A percentile compares a stretch with the other conserved stretches of the same genome.
phyloP scores from a whole-genome alignment of 352 stramenopile species.

The Pythium diclinum region DNA sequence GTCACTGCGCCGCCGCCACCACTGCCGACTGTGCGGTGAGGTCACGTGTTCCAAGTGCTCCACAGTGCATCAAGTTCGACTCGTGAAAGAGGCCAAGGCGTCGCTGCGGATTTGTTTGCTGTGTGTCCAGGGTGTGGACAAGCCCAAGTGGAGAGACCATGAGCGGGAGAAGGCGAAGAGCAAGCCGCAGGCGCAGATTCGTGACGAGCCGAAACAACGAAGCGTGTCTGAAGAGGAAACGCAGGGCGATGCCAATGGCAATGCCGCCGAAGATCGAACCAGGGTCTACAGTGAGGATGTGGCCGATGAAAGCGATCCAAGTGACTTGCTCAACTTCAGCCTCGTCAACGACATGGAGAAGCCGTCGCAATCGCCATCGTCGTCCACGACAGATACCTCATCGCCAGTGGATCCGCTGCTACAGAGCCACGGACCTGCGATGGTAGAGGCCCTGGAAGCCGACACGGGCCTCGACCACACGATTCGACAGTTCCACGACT shows the following conservation, averaged over 20 bases:
- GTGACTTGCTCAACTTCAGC: slow-evolving; percentile 15
- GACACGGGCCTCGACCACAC: slow-evolving; percentile 19
- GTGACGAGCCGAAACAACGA: slow-evolving; percentile 12
- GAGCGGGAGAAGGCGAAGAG: slow-evolving; percentile 21
- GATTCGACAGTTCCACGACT: slow-evolving; percentile 68
- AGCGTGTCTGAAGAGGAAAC: neutral
- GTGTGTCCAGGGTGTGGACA: slow-evolving; percentile 36
- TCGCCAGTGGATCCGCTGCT: slow-evolving; percentile 25
- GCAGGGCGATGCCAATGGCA: slow-evolving; percentile 23
- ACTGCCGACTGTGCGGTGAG: slow-evolving; percentile 73
- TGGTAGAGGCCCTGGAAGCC: slow-evolving; percentile 35
- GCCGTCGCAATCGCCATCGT: slow-evolving; percentile 13
- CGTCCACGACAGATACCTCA: slow-evolving; percentile 8
- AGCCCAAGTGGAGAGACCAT: slow-evolving; percentile 24
- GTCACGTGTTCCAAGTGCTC: slow-evolving; percentile 74
- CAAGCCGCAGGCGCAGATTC: slow-evolving; percentile 5
- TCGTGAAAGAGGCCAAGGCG: slow-evolving; percentile 48
- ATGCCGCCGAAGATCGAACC: slow-evolving; percentile 21
- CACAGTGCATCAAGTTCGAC: slow-evolving; percentile 52
- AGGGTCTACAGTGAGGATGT: neutral
- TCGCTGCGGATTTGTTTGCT: slow-evolving; percentile 63
- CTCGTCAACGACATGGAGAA: slow-evolving; percentile 11
- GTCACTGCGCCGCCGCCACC: slow-evolving; percentile 51
- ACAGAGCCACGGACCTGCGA: slow-evolving; percentile 24
- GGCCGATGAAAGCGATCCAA: slow-evolving; percentile 6